phyloP scores from a whole-genome alignment of 805 yeast species.

The Metschnikowia santaceciliae region DNA sequence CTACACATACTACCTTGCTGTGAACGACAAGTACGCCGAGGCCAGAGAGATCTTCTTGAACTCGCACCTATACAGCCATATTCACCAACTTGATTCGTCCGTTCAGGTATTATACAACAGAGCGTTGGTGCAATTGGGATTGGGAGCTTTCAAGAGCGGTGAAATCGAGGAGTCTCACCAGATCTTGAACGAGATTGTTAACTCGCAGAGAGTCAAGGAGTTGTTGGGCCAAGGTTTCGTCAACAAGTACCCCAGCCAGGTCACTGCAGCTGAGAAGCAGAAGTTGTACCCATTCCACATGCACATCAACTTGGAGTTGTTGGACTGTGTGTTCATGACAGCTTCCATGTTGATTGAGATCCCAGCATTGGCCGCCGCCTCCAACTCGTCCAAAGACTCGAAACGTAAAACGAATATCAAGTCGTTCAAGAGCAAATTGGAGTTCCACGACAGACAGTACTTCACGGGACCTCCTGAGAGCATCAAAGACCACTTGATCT shows the following conservation, averaged over 20 bases:
- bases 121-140: conserved; percentile 91
- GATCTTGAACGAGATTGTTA: conserved; percentile 80
- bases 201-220: conserved; percentile 83
- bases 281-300: conserved; percentile 94
- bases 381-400: conserved; percentile 56
- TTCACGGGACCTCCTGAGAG: conserved; percentile 98
- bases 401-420: conserved; percentile 57
- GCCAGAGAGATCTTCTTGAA: conserved; percentile 86
- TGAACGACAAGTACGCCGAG: conserved; percentile 74
- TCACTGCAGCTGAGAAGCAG: conserved; percentile 61
- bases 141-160: conserved; percentile 91
- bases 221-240: conserved; percentile 84
- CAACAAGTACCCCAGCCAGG: conserved; percentile 61
- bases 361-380: conserved; percentile 71
- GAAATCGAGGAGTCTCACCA: conserved; percentile 82
- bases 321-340: conserved; percentile 92
- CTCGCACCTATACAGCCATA: conserved; percentile 80
- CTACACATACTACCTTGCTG: conserved; percentile 87
- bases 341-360: conserved; percentile 85
- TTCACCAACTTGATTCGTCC: conserved; percentile 78
- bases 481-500: conserved; percentile 87
- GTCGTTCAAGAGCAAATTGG: conserved; percentile 87
- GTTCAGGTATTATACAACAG: conserved; percentile 93
- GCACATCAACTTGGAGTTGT: conserved; percentile 93
- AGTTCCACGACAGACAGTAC: conserved; percentile 88